Evolutionary conservation across 768 basidiomycete species (phyloP), one percentile per base, ranked within the genome.

Genomic region (Pleurotus tuoliensis): DNA sequence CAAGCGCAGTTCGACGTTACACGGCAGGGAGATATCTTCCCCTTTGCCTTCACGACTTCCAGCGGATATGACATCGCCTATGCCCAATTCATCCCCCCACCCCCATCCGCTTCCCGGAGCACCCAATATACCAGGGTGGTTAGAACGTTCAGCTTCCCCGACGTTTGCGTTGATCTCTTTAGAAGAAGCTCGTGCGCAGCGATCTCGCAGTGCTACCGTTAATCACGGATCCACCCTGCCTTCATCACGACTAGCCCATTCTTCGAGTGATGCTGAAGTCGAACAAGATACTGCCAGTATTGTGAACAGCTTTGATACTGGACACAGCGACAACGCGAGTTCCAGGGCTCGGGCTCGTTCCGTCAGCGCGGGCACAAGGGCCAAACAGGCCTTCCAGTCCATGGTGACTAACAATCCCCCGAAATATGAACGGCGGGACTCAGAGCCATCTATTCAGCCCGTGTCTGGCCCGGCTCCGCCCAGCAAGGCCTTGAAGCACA

Each of bases 111-210:
- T 12, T 13, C 51, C 71, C 61, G 44, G 64, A 46, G 66, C 65
- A 9, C 65, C 59, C 47, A 66, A 56, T 53, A 64, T 82, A 18
- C 68, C 78, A n/a, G 81, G 77, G 9, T 84, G 83, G 81, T 71
- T 69, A 41, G 83, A 84, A 52, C 72, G 76, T 59, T 61, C 62
- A 55, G 57, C 69, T 6, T 70, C 80, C 11, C 77, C 83, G 18
- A 71, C 80, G 13, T 84, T 90, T 59, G 75, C 81, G 27, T 78
- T 92, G 39, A 91, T 92, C 49, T 82, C 88, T 4, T 74, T 92
- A 53, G 87, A 91, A 64, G 88, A 92, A 71, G 90, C 90, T 3
- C 82, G 89, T 62, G 88, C 84, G 11, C 82, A 87, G 65, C 82
- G 86, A 49, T 74, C 81, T 45, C 82, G 86, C 50, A 80, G 76